phyloP scores from a whole-genome alignment of 2,329 filamentous ascomycete genomes.

The Pseudogymnoascus sp. region DNA sequence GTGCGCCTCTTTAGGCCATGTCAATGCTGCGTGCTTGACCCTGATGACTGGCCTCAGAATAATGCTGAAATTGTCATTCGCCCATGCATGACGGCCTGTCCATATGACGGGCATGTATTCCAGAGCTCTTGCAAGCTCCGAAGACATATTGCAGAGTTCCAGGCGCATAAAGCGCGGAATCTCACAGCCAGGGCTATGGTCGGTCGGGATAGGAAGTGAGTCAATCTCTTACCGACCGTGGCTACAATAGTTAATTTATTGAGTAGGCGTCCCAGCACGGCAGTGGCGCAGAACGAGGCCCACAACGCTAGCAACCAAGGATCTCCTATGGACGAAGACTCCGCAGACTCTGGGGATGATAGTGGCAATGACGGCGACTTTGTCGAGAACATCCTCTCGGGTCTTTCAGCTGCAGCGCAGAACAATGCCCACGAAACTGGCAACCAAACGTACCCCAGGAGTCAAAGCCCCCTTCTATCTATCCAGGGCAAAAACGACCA shows the following conservation, averaged over 20 bases:
- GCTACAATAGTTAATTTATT: background rate
- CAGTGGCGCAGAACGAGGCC: background rate
- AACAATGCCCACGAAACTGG: background rate
- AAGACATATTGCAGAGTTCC: background rate
- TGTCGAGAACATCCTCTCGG: background rate
- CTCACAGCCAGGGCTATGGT: background rate
- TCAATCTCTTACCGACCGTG: background rate
- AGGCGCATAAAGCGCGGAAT: background rate
- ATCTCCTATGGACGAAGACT: background rate
- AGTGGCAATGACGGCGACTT: background rate
- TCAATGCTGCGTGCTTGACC: background rate
- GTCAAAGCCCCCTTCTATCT: background rate
- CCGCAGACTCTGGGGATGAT: background rate
- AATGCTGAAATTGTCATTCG: background rate
- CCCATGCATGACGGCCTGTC: background rate
- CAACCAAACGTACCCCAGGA: background rate
- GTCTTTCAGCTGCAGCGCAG: background rate
- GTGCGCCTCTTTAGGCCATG: background rate
- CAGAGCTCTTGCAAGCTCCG: background rate
- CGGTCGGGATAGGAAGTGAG: background rate
- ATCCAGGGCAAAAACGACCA: background rate
- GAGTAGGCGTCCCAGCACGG: background rate
- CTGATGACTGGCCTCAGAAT: background rate
- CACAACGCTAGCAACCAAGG: background rate
- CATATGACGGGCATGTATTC: background rate